These are phyloP conservation scores for Saturnispora mendoncae DNA, from an alignment of 805 yeast genomes.

Conservation along the genomic window DNA sequence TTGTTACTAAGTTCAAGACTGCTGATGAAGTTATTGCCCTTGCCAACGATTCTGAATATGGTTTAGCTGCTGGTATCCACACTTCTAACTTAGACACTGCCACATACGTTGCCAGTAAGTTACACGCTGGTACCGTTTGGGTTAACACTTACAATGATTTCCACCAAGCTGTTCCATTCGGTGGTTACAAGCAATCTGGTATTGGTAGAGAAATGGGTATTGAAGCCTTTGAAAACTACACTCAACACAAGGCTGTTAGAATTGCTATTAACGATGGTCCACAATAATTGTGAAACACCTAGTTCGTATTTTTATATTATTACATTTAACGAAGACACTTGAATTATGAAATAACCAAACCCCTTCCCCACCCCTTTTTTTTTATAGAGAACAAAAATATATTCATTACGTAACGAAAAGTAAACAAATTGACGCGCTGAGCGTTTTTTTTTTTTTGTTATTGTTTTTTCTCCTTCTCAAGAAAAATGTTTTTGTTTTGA, in stretches of 20 bases:
- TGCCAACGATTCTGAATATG: slow-evolving; percentile 67
- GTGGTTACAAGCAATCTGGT: slow-evolving; percentile 75
- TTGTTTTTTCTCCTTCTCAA: neutral
- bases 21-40: slow-evolving; percentile 55
- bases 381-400: neutral
- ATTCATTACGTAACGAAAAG: neutral
- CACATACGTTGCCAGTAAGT: slow-evolving; percentile 49
- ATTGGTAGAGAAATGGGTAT: slow-evolving; percentile 83
- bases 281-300: slow-evolving; percentile 11
- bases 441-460: neutral
- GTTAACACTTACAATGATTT: slow-evolving; percentile 73
- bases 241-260: slow-evolving; percentile 60
- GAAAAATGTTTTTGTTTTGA: neutral
- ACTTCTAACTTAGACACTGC: slow-evolving; percentile 56
- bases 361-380: too few relatives aligned
- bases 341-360: neutral
- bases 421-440: slow-evolving; percentile 4
- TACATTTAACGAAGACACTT: neutral
- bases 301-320: too few relatives aligned
- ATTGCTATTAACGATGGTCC: slow-evolving; percentile 25
- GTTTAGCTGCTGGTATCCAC: slow-evolving; percentile 77
- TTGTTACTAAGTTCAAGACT: slow-evolving; percentile 57
- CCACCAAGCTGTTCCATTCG: slow-evolving; percentile 69
- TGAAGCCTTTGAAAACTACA: slow-evolving; percentile 61
- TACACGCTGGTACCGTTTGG: slow-evolving; percentile 75